These are phyloP conservation scores for Gracilaria domingensis DNA, from an alignment of 23 red algal genomes.

Conservation along the genomic window DNA sequence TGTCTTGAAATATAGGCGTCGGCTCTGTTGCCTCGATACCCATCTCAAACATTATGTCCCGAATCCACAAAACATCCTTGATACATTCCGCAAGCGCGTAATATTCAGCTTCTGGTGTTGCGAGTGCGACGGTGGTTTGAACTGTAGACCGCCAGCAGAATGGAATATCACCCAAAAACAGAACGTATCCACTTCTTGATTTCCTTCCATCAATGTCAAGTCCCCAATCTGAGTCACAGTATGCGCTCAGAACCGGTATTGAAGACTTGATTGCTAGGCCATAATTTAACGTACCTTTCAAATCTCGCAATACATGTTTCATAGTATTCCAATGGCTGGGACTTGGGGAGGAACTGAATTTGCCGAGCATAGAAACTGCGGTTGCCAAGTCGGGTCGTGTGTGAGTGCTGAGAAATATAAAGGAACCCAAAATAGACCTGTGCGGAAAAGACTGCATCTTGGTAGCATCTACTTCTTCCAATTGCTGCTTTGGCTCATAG, in stretches of 20 bases:
- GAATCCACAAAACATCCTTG: background rate
- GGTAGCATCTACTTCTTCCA: no score
- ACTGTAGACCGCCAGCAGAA: no score
- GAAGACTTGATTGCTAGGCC: no score
- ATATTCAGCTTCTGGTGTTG: conserved; percentile 50
- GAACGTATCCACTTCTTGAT: background rate
- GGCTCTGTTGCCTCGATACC: background rate
- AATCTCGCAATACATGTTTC: conserved; percentile 9
- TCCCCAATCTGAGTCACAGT: conserved; percentile 1
- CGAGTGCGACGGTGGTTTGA: no score
- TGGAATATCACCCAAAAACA: background rate
- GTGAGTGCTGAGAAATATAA: conserved; percentile 1
- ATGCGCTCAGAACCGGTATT: no score
- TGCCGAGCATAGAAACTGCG: background rate
- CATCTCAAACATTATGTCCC: no score
- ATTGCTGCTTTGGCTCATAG: no score
- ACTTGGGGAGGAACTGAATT: background rate
- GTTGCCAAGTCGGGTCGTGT: background rate
- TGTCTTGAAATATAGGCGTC: conserved; percentile 28
- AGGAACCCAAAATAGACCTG: background rate
- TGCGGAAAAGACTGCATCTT: no score
- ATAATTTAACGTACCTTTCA: no score
- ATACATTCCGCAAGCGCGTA: conserved; percentile 39
- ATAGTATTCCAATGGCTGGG: conserved; percentile 11
- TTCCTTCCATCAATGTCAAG: background rate